Base-by-base conservation (phyloP, 1,284 basidiomycete species). In the Ceratorhiza oryzae-sativae region DNA sequence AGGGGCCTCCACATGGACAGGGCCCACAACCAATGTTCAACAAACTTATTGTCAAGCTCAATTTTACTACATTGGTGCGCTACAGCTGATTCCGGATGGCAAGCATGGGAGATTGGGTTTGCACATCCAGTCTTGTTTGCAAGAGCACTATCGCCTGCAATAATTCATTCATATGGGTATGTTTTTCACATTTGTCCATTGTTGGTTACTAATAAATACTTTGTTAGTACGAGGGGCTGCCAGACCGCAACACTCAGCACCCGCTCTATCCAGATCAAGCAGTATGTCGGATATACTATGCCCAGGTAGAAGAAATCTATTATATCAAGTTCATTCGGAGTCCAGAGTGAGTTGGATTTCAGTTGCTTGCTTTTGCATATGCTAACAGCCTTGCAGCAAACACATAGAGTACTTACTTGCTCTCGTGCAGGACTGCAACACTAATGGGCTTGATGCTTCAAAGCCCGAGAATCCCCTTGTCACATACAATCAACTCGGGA, bases 131-230 rank as follows among this genome's bases (percentile, higher is more conserved):
- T 1, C 8, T 20, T 3, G 36, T 67, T 18, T 1, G 20, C 15
- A 10, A 30, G 2, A 39, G 56, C 23, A 15, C 34, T 20, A 25
- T 25, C 34, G 49, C 23, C n/a, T 45, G 42, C 5, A 30, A 70
- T 25, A 59, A 70, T n/a, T 46, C 67, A 12, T 70, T 48, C 36
- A 53, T 58, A 6, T n/a, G 53, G 55, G 67, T 49, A 39, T n/a
- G 55, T 20, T 4, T 18, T 25, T 30, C n/a, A 34, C n/a, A 20
- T 42, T 23, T 51, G 27, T n/a, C 30, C 9, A 32, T n/a, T 25
- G 18, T 23, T 2, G 5, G 23, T 48, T 41, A 51, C 46, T 25
- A 49, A 51, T 12, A 65, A n/a, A 4, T 30, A 34, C 12, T n/a
- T 15, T 20, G 41, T 27, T 36, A 65, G 62, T 65, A 65, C 34